phyloP scores from a whole-genome alignment of 495 filamentous ascomycete species.

The Penicillium steckii region DNA sequence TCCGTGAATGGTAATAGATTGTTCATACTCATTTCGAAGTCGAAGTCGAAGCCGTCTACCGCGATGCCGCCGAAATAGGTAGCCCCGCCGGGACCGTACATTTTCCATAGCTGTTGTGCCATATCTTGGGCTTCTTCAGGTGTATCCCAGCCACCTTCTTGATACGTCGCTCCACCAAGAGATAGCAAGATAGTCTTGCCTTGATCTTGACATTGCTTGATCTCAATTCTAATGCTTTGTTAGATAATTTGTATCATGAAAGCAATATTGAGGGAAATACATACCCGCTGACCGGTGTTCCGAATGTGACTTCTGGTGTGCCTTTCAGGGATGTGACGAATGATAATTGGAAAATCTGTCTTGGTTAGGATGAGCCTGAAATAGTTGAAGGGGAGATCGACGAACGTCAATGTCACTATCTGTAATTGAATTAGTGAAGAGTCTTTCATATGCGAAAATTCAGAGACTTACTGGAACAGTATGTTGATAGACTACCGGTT shows the following conservation, averaged over 20 bases:
- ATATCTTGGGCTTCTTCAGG: neutral
- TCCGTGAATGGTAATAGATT: slow-evolving; percentile 3
- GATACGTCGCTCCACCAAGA: neutral
- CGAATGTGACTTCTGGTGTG: neutral
- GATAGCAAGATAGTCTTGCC: slow-evolving; percentile 6
- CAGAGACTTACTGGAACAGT: slow-evolving; percentile 3
- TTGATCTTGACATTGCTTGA: slow-evolving; percentile 6
- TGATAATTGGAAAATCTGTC: slow-evolving; percentile 6
- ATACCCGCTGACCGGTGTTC: neutral
- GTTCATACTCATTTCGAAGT: slow-evolving; percentile 5
- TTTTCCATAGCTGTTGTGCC: slow-evolving; percentile 2
- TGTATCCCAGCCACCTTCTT: slow-evolving; percentile 2
- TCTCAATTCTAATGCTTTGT: neutral
- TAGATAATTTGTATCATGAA: neutral
- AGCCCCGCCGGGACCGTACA: neutral
- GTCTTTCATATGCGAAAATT: neutral
- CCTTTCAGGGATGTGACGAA: slow-evolving; percentile 1
- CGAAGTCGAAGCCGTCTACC: slow-evolving; percentile 6
- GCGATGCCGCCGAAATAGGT: neutral
- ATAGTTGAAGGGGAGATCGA: neutral
- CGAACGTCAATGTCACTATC: neutral
- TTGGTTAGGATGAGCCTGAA: neutral
- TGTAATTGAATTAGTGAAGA: neutral
- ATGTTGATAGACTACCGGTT: slow-evolving; percentile 1
- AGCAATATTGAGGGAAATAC: neutral